phyloP scores from a whole-genome alignment of 2,329 filamentous ascomycete genomes.

The Calonectria crousiana region DNA sequence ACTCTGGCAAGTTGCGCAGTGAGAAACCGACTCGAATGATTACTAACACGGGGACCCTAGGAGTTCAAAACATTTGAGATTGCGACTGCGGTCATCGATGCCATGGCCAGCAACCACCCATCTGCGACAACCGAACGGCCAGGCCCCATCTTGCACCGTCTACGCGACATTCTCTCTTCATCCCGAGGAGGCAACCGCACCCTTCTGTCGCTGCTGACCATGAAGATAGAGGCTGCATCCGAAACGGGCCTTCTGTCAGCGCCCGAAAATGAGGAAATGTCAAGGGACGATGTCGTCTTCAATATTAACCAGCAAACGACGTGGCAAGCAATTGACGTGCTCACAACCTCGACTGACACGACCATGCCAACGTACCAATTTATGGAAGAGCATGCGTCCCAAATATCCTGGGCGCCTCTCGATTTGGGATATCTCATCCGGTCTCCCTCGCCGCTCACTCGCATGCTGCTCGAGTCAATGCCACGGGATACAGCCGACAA shows the following conservation, averaged over 20 bases:
- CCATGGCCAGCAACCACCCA: slow-evolving; percentile 46
- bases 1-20: slow-evolving; percentile 49
- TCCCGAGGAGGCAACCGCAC: slow-evolving; percentile 58
- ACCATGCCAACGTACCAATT: slow-evolving; percentile 43
- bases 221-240: slow-evolving; percentile 42
- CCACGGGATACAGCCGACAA: slow-evolving; percentile 36
- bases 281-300: slow-evolving; percentile 16
- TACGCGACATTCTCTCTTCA: slow-evolving; percentile 55
- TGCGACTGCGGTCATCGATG: slow-evolving; percentile 58
- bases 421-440: slow-evolving; percentile 43
- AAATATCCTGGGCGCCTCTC: slow-evolving; percentile 42
- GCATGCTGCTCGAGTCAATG: slow-evolving; percentile 43
- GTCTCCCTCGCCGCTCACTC: slow-evolving; percentile 42
- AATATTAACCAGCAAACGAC: slow-evolving; percentile 25
- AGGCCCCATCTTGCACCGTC: slow-evolving; percentile 50
- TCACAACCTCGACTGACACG: slow-evolving; percentile 33
- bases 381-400: slow-evolving; percentile 42
- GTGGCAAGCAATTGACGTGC: slow-evolving; percentile 33
- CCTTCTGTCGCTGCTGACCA: slow-evolving; percentile 51
- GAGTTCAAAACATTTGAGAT: slow-evolving; percentile 62
- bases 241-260: slow-evolving; percentile 32
- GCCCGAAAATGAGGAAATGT: slow-evolving; percentile 15
- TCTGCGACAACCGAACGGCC: slow-evolving; percentile 41
- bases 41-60: slow-evolving; percentile 30
- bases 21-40: accelerated